Base-by-base conservation (phyloP, 208 protist species). In the Leishmania tropica region DNA sequence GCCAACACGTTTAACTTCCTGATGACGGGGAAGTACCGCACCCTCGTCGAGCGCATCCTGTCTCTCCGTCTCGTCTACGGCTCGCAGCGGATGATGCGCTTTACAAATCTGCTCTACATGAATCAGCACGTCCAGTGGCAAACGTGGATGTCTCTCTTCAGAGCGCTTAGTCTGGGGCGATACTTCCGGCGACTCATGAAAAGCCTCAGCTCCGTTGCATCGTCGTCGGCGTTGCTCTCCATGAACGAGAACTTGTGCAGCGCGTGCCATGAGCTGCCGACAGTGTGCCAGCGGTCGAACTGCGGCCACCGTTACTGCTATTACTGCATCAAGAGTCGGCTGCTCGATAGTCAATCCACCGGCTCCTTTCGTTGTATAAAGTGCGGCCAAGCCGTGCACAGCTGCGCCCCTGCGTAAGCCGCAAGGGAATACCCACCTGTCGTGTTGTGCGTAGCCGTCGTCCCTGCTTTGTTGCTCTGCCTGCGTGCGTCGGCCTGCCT, bases 271-370 rank as follows among this genome's bases (percentile, higher is more conserved):
- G 77, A 90, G 74, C 67, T 89, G 42, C 93, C 93, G 6, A 93
- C 88, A 35, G 80, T 97, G 56, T 81, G 84, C 45, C 93, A 95
- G 83, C 91, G 91, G 21, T 92, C 94, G 15, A 96, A 96, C 85
- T 98, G 96, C 88, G 94, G 94, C 0, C 96, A 98, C 70, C 75
- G 94, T 19, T 98, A 97, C 80, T 98, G 96, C 87, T 98, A 98
- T 79, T 98, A 98, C 90, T 98, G 96, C 81, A 97, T 98, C 80
- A 93, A 95, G 80, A 94, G 94, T 83, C 88, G 95, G 2, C 85
- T 97, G 31, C 74, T 92, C 37, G 92, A 96, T 74, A 85, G 81
- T 42, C 76, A 89, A 56, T 53, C 87, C 2, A 79, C 85, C 0
- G 91, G 90, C 24, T 96, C 95, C 6, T 98, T 98, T 72, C 89